Base-by-base conservation (phyloP, 768 basidiomycete genomes). In the Tulasnella sp. region DNA sequence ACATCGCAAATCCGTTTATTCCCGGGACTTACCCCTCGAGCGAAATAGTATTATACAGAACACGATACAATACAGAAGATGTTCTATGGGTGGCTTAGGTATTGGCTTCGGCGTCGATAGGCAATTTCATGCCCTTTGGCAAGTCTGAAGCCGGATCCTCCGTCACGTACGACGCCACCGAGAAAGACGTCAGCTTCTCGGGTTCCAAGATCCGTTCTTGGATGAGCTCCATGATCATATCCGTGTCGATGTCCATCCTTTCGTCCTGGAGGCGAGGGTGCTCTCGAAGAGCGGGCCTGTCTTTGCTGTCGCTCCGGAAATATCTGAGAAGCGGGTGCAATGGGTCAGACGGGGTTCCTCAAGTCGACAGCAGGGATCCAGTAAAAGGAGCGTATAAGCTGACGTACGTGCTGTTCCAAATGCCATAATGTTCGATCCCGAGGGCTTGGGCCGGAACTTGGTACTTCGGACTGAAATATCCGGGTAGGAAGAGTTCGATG, bases 401-500 rank as follows among this genome's bases (percentile, higher is more conserved):
- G 21, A 80, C 79, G 38, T 42, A 80, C 75, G 40, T 68, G 44
- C 71, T 56, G 40, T 76, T 73, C 80, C 80, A 80, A n/a, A 80
- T 31, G 18, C 80, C 56, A 34, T 76, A 76, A 27, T 80, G 76
- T 36, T 80, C 75, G 40, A 87, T 85, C 2, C 86, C 86, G 16
- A 86, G 82, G 2, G 85, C 85, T 75, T 84, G 75, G 0, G 83
- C 74, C 16, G 81, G 81, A 38, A 71, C 82, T 84, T 83, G 71
- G 84, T 85, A 85, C 78, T 85, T 84, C 38, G 84, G 75, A 3
- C 85, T 85, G 82, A 85, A 87, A 8, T 85, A 86, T 1, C 84
- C 84, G 3, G 82, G 81, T 80, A 82, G 82, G 81, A 86, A 87
- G 84, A 87, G 84, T 80, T 87, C 86, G 42, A 87, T 86, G n/a